A percentile compares a stretch with the other conserved stretches of the same genome.
These are phyloP conservation scores for Pholiota conissans DNA, from an alignment of 768 basidiomycete species.

Conservation along the genomic window DNA sequence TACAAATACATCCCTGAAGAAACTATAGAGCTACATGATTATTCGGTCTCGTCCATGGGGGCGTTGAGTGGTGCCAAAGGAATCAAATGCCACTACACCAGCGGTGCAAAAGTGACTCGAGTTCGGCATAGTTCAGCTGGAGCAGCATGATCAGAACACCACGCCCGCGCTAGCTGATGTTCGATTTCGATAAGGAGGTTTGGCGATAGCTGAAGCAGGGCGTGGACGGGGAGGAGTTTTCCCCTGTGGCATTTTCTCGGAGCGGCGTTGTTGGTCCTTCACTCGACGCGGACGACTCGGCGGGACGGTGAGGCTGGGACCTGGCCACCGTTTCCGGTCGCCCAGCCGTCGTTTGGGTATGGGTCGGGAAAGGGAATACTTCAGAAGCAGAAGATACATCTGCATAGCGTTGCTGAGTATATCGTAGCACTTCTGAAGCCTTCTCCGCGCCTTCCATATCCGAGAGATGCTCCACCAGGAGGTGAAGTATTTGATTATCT, in stretches of 20 bases:
- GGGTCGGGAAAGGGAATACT: constrained; percentile 14
- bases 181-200: not conserved
- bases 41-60: too few relatives aligned
- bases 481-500: constrained; percentile 15
- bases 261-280: not conserved
- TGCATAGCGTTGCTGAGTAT: constrained; percentile 21
- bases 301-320: not conserved
- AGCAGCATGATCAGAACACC: too few relatives aligned
- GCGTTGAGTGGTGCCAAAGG: too few relatives aligned
- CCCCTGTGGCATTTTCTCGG: not conserved
- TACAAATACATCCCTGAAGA: too few relatives aligned
- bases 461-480: constrained; percentile 19
- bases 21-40: too few relatives aligned
- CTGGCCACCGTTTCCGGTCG: not conserved
- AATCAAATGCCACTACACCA: too few relatives aligned
- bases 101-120: too few relatives aligned
- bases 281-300: not conserved
- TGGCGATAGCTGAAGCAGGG: not conserved
- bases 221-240: not conserved
- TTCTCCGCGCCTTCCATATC: constrained; percentile 9
- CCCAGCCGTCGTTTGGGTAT: not conserved
- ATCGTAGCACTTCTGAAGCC: constrained; percentile 18
- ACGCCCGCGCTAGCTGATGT: not conserved
- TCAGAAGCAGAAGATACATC: constrained; percentile 18
- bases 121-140: too few relatives aligned